Percentiles rank a stretch among this genome's conserved stretches.
These are phyloP conservation scores for Botrytis aclada DNA, from an alignment of 2,329 filamentous ascomycete genomes.

Conservation along the genomic window DNA sequence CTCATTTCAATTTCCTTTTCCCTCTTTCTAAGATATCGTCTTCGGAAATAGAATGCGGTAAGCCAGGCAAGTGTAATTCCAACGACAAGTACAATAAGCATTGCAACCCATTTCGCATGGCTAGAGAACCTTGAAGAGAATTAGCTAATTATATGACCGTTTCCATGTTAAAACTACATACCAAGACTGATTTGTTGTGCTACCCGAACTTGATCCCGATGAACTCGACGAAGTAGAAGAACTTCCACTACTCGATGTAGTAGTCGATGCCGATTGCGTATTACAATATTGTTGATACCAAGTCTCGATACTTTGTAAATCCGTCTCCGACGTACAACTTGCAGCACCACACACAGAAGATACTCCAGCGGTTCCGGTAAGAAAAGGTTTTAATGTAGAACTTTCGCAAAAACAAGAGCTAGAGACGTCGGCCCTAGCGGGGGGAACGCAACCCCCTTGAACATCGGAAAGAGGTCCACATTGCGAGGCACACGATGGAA, in stretches of 20 bases:
- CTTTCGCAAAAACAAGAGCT: constrained; percentile 73
- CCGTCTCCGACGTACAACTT: constrained; percentile 48
- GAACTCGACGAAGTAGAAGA: constrained; percentile 18
- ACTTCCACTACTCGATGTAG: constrained; percentile 28
- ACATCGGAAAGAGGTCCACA: constrained; percentile 66
- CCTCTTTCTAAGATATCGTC: constrained; percentile 68
- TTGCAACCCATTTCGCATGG: constrained; percentile 79
- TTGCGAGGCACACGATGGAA: constrained; percentile 59
- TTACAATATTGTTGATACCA: constrained; percentile 73
- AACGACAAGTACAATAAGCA: constrained; percentile 71
- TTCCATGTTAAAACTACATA: constrained; percentile 4
- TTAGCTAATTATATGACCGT: neutral
- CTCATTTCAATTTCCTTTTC: constrained; percentile 47
- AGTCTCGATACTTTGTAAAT: constrained; percentile 54
- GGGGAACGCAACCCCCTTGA: constrained; percentile 67
- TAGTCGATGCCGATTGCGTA: constrained; percentile 38
- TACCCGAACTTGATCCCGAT: constrained; percentile 21
- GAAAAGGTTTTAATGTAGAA: constrained; percentile 54
- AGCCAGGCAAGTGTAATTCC: constrained; percentile 66
- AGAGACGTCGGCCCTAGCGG: constrained; percentile 52
- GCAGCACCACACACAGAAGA: constrained; percentile 59
- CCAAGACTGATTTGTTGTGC: constrained; percentile 19
- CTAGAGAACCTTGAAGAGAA: constrained; percentile 54
- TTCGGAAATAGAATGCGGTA: constrained; percentile 67
- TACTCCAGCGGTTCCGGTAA: constrained; percentile 54